Percentiles rank a stretch among this genome's conserved stretches.
phyloP scores from a whole-genome alignment of 768 basidiomycete species.

The Suillus fuscotomentosus region DNA sequence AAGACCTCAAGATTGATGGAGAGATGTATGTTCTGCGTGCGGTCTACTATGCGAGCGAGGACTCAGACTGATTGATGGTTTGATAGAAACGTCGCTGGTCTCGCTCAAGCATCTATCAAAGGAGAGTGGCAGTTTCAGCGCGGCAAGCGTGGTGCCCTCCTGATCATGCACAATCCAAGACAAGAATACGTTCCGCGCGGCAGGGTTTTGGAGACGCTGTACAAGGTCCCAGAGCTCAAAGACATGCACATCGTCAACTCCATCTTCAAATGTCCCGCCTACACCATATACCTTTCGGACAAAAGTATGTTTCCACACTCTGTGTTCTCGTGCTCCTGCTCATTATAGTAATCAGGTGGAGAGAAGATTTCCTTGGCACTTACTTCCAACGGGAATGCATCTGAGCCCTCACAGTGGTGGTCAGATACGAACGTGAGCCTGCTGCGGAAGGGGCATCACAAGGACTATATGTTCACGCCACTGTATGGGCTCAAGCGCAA shows the following conservation, averaged over 20 bases:
- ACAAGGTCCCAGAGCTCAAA: constrained; percentile 13
- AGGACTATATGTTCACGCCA: constrained; percentile 10
- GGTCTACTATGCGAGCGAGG: neutral
- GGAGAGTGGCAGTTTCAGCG: constrained; percentile 26
- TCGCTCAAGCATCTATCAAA: constrained; percentile 26
- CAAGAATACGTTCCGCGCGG: constrained; percentile 16
- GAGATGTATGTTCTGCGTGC: neutral
- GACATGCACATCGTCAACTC: constrained; percentile 25
- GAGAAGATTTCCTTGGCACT: constrained; percentile 13
- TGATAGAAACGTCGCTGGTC: constrained; percentile 6
- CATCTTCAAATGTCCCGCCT: constrained; percentile 26
- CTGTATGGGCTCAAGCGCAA: constrained; percentile 13
- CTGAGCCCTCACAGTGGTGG: neutral
- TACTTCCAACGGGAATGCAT: neutral
- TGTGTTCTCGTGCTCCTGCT: neutral
- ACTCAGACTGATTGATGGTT: neutral
- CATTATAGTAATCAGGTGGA: constrained; percentile 6
- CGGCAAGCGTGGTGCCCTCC: constrained; percentile 24
- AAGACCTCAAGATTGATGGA: constrained; percentile 12
- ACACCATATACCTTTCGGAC: constrained; percentile 23
- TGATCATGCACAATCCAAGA: constrained; percentile 27
- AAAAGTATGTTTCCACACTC: constrained; percentile 5
- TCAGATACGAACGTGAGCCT: constrained; percentile 2
- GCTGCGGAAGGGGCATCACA: constrained; percentile 1
- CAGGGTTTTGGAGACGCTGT: constrained; percentile 14